Evolutionary conservation across 805 yeast genomes (phyloP), one percentile per base, ranked within the genome.

Genomic region (Ogataea zsoltii): DNA sequence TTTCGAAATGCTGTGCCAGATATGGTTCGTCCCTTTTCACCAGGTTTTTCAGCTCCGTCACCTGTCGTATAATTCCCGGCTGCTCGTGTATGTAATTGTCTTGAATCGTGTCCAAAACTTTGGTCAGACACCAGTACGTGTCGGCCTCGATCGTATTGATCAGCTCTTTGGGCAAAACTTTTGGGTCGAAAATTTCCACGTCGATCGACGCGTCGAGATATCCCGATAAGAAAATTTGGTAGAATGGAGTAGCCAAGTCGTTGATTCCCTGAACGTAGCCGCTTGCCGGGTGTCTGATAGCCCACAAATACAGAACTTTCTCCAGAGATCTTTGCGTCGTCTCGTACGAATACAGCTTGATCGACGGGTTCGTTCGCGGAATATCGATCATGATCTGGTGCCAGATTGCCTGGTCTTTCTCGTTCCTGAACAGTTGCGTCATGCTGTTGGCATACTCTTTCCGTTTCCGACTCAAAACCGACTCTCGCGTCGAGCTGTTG

Each of bases 251-350:
- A 13, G 83, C 88, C 40, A 92, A 73, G 67, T 92, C 99, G 64
- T 92, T 92, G 41, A 92, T 92, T 21, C 99, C 99, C 69, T 92
- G 99, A 16, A 92, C 99, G 65, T 92, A 92, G 13, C 99, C 99
- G 60, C 94, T 83, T 6, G 98, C 97, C 1, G 99, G 98, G 62
- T 94, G 98, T 54, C 98, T 76, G 19, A 92, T 82, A 0, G 98
- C 95, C 99, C 99, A 92, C 28, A 92, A 70, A 60, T 90, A 92
- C 43, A 92, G 69, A 9, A 94, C 82, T 54, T 85, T 80, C 56
- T 91, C 90, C 48, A 92, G 70, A 13, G 95, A 80, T 44, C 82
- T 70, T 55, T 92, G 98, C 0, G 94, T 88, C 2, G 82, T 70
- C 16, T 77, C 77, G 55, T 63, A 79, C 13, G 84, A 74, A 59